Evolutionary conservation across 495 filamentous ascomycete genomes (phyloP).

Genomic region (Amniculicola lignicola): DNA sequence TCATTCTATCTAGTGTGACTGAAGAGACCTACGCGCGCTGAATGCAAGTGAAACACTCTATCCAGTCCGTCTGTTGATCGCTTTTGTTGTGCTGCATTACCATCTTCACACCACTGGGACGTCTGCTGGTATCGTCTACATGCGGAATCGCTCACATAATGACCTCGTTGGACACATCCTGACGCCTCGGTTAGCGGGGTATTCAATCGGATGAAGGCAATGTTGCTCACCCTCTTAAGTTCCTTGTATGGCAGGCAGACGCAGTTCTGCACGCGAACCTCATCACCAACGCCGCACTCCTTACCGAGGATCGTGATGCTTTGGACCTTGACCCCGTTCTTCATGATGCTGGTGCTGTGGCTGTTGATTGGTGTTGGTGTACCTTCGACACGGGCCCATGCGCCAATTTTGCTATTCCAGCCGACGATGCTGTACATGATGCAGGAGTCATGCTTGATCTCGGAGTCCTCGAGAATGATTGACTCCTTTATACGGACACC

Average conservation of each 20-base stretch:
- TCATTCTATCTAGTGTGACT: too few relatives aligned
- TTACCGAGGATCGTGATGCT: slow-evolving; percentile 97
- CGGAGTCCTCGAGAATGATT: slow-evolving; percentile 90
- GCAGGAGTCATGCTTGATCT: slow-evolving; percentile 97
- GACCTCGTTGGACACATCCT: slow-evolving; percentile 75
- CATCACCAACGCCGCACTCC: slow-evolving; percentile 91
- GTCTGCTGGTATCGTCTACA: slow-evolving; percentile 17
- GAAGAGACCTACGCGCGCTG: too few relatives aligned
- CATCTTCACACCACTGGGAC: neutral
- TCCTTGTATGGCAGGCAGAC: slow-evolving; percentile 98
- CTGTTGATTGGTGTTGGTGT: slow-evolving; percentile 84
- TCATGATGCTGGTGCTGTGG: slow-evolving; percentile 91
- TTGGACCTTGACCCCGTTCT: slow-evolving; percentile 97
- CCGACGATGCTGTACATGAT: slow-evolving; percentile 96
- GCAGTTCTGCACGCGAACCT: slow-evolving; percentile 97
- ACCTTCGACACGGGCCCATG: slow-evolving; percentile 96
- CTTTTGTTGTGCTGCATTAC: slow-evolving; percentile 14
- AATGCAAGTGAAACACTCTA: neutral
- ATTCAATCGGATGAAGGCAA: slow-evolving; percentile 47
- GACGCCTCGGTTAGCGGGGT: slow-evolving; percentile 58
- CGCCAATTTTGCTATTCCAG: slow-evolving; percentile 92
- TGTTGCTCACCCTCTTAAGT: slow-evolving; percentile 77
- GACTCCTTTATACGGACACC: slow-evolving; percentile 93
- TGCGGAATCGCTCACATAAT: slow-evolving; percentile 68
- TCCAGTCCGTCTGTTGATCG: neutral